phyloP scores from a whole-genome alignment of 352 stramenopile species.

The Aphanomyces euteiches region DNA sequence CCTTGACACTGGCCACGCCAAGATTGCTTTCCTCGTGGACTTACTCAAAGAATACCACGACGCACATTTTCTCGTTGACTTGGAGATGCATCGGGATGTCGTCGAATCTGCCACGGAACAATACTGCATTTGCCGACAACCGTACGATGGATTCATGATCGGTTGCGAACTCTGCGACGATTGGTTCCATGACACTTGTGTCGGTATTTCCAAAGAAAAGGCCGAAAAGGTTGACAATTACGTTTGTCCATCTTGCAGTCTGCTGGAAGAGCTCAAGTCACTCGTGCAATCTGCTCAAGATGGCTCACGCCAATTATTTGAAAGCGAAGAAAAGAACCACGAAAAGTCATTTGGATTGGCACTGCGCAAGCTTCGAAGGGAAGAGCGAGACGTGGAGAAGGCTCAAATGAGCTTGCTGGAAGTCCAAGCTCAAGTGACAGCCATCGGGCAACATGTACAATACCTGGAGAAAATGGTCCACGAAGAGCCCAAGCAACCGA shows the following conservation, averaged over 20 bases:
- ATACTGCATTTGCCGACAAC: slow-evolving; percentile 87
- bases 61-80: slow-evolving; percentile 68
- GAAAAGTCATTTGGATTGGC: slow-evolving; percentile 76
- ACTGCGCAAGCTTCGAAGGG: slow-evolving; percentile 73
- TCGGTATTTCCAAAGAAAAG: slow-evolving; percentile 89
- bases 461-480: slow-evolving; percentile 43
- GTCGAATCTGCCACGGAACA: slow-evolving; percentile 90
- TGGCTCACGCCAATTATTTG: slow-evolving; percentile 75
- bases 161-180: slow-evolving; percentile 85
- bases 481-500: slow-evolving; percentile 61
- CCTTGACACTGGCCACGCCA: slow-evolving; percentile 72
- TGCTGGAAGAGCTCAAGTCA: slow-evolving; percentile 80
- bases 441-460: slow-evolving; percentile 61
- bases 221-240: slow-evolving; percentile 95
- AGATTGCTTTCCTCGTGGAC: slow-evolving; percentile 59
- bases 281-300: slow-evolving; percentile 51
- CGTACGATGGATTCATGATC: slow-evolving; percentile 89
- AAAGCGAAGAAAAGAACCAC: slow-evolving; percentile 65
- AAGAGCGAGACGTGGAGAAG: slow-evolving; percentile 80
- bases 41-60: slow-evolving; percentile 81
- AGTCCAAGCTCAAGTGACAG: slow-evolving; percentile 42
- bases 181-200: slow-evolving; percentile 88
- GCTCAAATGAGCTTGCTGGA: slow-evolving; percentile 70
- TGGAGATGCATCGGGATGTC: slow-evolving; percentile 85
- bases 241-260: slow-evolving; percentile 91